Base-by-base conservation (phyloP, 768 basidiomycete species). In the Fistulinella prunicolor region DNA sequence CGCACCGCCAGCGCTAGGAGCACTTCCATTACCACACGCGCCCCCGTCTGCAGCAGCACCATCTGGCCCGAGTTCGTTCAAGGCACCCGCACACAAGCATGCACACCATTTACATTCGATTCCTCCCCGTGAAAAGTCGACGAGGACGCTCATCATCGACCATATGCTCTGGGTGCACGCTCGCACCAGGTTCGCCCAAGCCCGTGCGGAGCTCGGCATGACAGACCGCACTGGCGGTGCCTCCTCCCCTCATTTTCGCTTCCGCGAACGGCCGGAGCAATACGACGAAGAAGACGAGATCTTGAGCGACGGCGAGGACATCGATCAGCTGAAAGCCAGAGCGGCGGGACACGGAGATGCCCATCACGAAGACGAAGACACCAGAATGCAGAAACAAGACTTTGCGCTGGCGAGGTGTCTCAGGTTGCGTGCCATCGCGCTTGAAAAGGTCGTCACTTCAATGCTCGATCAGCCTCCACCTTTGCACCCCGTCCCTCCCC, bases 61-160 rank as follows among this genome's bases (percentile, higher is more conserved):
- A 16, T 38, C 50, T 13, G 52, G 42, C 21, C 43, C 47, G 14
- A 52, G 47, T 4, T 51, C 76, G 0, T 86, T 85, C 70, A 78
- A 74, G 53, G 80, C 86, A 2, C 86, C 86, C 8, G 89, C 90
- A 1, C 90, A 92, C 67, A 89, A 85, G 56, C 88, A 91, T 73
- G 89, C 89, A 0, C 90, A 92, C 63, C 88, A 92, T 62, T 69
- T 92, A 2, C 89, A 93, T 62, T 82, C 86, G 2, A 91, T 93
- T 26, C 89, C 89, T 3, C 90, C 88, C 3, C 72, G 87, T 32
- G 89, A 93, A 67, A 93, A 92, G 72, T 87, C 86, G n/a, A 91
- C 89, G 8, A 74, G 89, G 26, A 92, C 89, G 9, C 74, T 92
- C 47, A 93, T 92, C 57, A 81, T 93, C 47, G 90, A 93, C 66